These are phyloP conservation scores for Sporormia fimetaria DNA, from an alignment of 495 filamentous ascomycete species.

Conservation along the genomic window DNA sequence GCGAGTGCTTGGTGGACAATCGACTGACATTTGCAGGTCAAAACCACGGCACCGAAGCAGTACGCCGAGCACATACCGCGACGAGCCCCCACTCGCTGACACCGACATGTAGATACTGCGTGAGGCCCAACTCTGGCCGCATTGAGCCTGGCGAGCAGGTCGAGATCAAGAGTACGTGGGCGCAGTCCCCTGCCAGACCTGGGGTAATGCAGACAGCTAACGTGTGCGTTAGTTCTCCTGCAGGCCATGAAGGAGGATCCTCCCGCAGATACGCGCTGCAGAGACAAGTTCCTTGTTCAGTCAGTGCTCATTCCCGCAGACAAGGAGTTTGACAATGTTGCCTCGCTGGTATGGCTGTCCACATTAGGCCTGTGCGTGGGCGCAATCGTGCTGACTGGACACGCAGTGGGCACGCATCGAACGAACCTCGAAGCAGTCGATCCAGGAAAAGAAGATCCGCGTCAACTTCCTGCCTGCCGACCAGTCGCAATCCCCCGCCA, in stretches of 20 bases:
- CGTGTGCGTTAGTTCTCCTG: constrained; percentile 56
- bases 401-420: constrained; percentile 67
- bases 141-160: constrained; percentile 80
- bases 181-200: constrained; percentile 8
- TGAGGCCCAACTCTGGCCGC: constrained; percentile 91
- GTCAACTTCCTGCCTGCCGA: constrained; percentile 66
- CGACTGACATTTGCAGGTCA: constrained; percentile 52
- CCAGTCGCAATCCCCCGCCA: constrained; percentile 35
- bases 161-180: constrained; percentile 74
- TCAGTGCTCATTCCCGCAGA: constrained; percentile 76
- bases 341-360: constrained; percentile 54
- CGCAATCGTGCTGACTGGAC: constrained; percentile 25
- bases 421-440: constrained; percentile 58
- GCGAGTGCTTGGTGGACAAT: background rate
- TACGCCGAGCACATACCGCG: constrained; percentile 40
- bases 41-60: constrained; percentile 98
- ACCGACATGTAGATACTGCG: constrained; percentile 64
- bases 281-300: constrained; percentile 97
- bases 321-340: constrained; percentile 68
- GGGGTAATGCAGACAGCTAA: constrained; percentile 23
- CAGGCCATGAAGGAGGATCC: constrained; percentile 98
- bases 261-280: constrained; percentile 70
- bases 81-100: constrained; percentile 7
- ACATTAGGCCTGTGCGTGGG: background rate
- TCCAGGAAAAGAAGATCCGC: constrained; percentile 94